Evolutionary conservation across 1,284 basidiomycete genomes (phyloP), one percentile per base, ranked within the genome.

Genomic region (Cryptococcus hybrid): DNA sequence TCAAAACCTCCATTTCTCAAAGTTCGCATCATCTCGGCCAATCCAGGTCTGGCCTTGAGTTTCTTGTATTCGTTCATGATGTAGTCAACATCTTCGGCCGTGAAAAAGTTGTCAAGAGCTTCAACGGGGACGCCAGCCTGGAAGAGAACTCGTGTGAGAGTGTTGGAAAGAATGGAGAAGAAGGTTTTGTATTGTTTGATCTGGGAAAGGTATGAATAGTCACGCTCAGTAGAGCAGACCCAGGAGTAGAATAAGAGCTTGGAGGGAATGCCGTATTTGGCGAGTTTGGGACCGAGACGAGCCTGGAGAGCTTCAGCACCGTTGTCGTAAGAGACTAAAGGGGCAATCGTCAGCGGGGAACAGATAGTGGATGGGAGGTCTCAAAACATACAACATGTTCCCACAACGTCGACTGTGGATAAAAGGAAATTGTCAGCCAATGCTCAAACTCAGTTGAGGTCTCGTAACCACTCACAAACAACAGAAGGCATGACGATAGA

Each of bases 381-480:
- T 52, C 60, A 40, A 30, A 64, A 57, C 30, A 30, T 30, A 30
- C 30, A 63, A 56, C 58, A 63, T 24, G 61, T 64, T 47, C 58
- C 65, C 24, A 67, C 65, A 36, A 67, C 65, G 51, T 61, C 82
- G 78, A 51, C 69, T 68, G 54, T 15, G 13, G 9, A 18, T 5
- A 15, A 38, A 30, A 30, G 30, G 3, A 30, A 30, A 30, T 30
- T n/a, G 43, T 47, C 15, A n/a, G 36, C n/a, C n/a, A 13, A 9
- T 39, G 34, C 13, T 37, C 5, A 13, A 47, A 30, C 12, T 12
- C 9, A 3, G 3, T 2, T 11, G 18, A 12, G 30, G 30, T 30
- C 30, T 30, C 39, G 37, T 12, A 35, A 24, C 6, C n/a, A 66
- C 65, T 61, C 42, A 66, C 65, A 67, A 49, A 67, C 64, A 36